Conservation (phyloP, 2,329 filamentous ascomycete genomes). For the Teratosphaeria zuluensis region DNA sequence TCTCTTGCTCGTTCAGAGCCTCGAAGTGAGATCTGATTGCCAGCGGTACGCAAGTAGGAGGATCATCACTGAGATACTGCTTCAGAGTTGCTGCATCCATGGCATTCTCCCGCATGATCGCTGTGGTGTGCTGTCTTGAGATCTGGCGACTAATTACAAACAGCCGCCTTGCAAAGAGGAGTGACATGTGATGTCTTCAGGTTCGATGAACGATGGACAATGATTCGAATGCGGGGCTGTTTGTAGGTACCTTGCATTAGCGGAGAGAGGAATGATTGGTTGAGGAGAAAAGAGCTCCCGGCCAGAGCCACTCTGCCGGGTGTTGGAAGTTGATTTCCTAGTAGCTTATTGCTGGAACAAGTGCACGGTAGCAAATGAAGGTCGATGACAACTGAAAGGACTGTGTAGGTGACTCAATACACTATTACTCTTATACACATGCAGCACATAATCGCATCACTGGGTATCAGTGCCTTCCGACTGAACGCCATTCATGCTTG, state of each 20-base stretch:
- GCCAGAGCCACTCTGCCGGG: too few species aligned
- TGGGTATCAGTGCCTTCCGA: background rate
- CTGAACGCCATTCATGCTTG: background rate
- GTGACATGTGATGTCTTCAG: background rate
- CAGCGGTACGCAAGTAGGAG: conserved; percentile 77
- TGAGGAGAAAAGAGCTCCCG: too few species aligned
- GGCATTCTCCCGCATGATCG: conserved; percentile 11
- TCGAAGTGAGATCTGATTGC: conserved; percentile 92
- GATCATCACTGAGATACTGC: conserved; percentile 84
- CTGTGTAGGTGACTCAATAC: background rate
- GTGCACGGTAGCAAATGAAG: too few species aligned
- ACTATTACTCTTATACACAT: background rate
- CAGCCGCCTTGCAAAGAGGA: background rate
- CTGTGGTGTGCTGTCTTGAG: background rate
- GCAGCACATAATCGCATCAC: background rate
- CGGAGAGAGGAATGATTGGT: background rate
- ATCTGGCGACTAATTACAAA: background rate
- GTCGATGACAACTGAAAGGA: background rate
- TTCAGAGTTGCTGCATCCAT: conserved; percentile 38
- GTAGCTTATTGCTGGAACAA: too few species aligned
- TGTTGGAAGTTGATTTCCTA: too few species aligned
- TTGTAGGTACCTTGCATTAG: background rate
- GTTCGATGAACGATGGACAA: background rate
- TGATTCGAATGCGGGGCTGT: background rate
- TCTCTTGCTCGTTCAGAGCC: conserved; percentile 58